phyloP scores from a whole-genome alignment of 768 basidiomycete species.

The Serendipita indica region DNA sequence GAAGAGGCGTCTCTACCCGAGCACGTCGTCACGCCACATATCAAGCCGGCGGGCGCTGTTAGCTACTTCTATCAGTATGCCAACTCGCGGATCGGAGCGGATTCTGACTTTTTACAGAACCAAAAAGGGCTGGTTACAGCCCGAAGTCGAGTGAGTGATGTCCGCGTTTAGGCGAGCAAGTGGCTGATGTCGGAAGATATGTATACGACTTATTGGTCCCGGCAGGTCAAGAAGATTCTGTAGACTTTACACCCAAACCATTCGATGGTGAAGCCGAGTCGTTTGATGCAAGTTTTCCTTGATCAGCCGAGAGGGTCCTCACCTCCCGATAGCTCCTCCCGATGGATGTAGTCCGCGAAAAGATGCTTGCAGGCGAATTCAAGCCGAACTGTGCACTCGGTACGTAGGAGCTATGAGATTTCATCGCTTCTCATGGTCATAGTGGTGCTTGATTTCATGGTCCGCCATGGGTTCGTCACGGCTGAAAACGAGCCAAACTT shows the following conservation, averaged over 20 bases:
- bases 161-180: neutral
- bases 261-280: conserved; percentile 88
- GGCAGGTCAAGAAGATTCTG: conserved; percentile 26
- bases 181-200: conserved; percentile 35
- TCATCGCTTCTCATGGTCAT: neutral
- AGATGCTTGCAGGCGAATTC: conserved; percentile 59
- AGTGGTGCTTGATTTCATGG: conserved; percentile 83
- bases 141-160: conserved; percentile 58
- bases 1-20: conserved; percentile 81
- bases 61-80: conserved; percentile 69
- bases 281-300: conserved; percentile 49
- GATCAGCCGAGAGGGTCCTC: neutral
- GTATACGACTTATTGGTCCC: conserved; percentile 73
- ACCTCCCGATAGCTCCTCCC: conserved; percentile 40
- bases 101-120: conserved; percentile 29
- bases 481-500: conserved; percentile 78
- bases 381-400: conserved; percentile 87
- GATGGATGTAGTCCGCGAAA: conserved; percentile 43
- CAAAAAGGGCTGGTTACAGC: conserved; percentile 63
- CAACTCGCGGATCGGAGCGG: neutral
- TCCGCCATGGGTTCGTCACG: conserved; percentile 73
- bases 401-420: conserved; percentile 20
- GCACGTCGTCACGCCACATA: conserved; percentile 41
- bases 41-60: conserved; percentile 49
- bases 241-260: conserved; percentile 48